Conservation (phyloP, 768 basidiomycete species). For the Mycena floridula region DNA sequence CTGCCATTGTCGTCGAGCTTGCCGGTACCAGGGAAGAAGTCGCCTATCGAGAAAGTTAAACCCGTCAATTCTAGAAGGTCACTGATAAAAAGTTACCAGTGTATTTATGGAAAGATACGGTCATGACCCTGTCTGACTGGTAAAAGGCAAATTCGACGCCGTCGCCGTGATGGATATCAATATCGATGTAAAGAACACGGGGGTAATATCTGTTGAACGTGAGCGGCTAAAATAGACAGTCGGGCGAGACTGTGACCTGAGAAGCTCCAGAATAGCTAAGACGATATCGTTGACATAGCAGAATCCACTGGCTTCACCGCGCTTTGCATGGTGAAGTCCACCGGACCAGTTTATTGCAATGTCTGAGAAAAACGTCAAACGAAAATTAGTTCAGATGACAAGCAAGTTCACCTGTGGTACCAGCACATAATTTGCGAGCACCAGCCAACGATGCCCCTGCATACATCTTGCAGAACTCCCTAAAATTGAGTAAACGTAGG, state of each 20-base stretch:
- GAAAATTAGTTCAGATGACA: no score
- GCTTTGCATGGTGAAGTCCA: slow-evolving; percentile 96
- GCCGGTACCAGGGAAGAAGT: slow-evolving; percentile 98
- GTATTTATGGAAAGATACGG: slow-evolving; percentile 99
- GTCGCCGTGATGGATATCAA: slow-evolving; percentile 98
- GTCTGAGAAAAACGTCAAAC: no score
- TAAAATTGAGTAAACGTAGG: no score
- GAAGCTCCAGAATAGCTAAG: slow-evolving; percentile 85
- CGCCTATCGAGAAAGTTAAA: no score
- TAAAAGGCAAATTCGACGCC: slow-evolving; percentile 98
- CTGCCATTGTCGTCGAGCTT: slow-evolving; percentile 90
- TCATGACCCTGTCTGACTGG: slow-evolving; percentile 96
- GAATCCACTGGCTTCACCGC: slow-evolving; percentile 96
- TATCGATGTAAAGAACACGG: slow-evolving; percentile 96
- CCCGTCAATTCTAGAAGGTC: no score
- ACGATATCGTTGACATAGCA: slow-evolving; percentile 99
- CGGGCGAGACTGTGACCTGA: slow-evolving; percentile 47
- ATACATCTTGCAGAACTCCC: slow-evolving; percentile 94
- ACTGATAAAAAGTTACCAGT: no score
- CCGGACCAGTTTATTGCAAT: slow-evolving; percentile 99
- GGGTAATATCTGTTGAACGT: slow-evolving; percentile 71
- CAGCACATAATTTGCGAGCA: slow-evolving; percentile 38
- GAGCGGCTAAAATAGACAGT: no score
- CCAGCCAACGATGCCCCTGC: slow-evolving; percentile 89
- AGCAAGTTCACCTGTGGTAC: no score